These are phyloP conservation scores for Cordyceps militaris DNA, from an alignment of 2,329 filamentous ascomycete species.

Conservation along the genomic window DNA sequence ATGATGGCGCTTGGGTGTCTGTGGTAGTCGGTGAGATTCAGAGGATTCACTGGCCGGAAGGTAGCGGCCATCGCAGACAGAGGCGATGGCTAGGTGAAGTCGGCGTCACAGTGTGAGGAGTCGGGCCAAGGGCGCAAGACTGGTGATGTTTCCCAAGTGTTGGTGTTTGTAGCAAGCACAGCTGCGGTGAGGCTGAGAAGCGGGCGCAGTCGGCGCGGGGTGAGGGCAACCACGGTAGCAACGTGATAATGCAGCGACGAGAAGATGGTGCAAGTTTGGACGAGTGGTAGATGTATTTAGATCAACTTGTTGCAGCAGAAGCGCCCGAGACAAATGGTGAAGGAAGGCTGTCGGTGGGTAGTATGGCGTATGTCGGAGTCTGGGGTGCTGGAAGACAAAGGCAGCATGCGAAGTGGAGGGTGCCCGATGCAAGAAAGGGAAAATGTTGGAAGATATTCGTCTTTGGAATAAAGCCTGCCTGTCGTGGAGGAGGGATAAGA, in stretches of 20 bases:
- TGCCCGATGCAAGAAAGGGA: slow-evolving; percentile 1
- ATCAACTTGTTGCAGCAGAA: background rate
- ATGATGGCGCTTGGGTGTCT: slow-evolving; percentile 26
- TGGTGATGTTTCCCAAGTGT: background rate
- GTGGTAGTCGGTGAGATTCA: slow-evolving; percentile 19
- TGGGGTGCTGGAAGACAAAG: background rate
- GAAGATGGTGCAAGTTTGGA: background rate
- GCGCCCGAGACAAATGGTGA: slow-evolving; percentile 5
- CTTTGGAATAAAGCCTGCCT: slow-evolving; percentile 21
- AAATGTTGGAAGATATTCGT: slow-evolving; percentile 5
- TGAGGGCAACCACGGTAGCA: background rate
- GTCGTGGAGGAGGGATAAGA: slow-evolving; percentile 15
- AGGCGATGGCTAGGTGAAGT: background rate
- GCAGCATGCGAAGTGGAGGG: slow-evolving; percentile 7
- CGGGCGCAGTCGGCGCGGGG: slow-evolving; percentile 4
- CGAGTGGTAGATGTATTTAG: background rate
- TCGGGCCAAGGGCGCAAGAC: background rate
- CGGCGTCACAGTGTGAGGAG: background rate
- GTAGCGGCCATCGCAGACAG: slow-evolving; percentile 37
- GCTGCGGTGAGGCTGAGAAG: slow-evolving; percentile 4
- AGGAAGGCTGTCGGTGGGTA: background rate
- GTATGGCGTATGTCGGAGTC: slow-evolving; percentile 2
- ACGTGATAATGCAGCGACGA: slow-evolving; percentile 3
- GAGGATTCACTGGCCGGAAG: slow-evolving; percentile 42
- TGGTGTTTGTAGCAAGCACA: background rate